Base-by-base conservation (phyloP, 1,139 yeast species). In the Diutina pseudorugosa region DNA sequence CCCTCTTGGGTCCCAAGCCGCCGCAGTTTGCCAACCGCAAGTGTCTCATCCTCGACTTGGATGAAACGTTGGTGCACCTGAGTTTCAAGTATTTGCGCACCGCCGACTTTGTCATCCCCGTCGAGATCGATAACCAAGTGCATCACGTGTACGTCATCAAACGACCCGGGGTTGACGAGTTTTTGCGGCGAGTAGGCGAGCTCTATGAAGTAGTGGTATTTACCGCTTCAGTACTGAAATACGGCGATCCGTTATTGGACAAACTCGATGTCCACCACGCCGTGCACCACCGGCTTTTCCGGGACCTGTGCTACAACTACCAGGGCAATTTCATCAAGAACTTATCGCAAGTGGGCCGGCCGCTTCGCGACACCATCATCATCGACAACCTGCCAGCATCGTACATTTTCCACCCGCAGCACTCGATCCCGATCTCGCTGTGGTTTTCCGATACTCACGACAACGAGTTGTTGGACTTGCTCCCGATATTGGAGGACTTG, bases 361-460 rank as follows among this genome's bases (percentile, higher is more conserved):
- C 97, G 1, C 73, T 94, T 57, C 71, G 77, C 56, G 96, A 91
- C 59, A 75, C 86, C 50, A 90, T 93, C 55, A 94, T 93, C 59
- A 83, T 93, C 59, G 99, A 93, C 71, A 93, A 93, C 68, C 90
- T 97, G 1, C 98, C 99, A 2, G 96, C 98, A 6, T 88, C 96
- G 14, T 93, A 94, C 67, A 83, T 91, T 54, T 88, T 93, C 75
- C 98, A 93, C 65, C 98, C 98, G 23, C 95, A 89, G 64, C 97
- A 93, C 71, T 95, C 98, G 14, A 85, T 94, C 47, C 99, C 99
- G n/a, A 88, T 93, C 40, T 88, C 96, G 57, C 83, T 94, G 66
- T 93, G 99, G 99, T 93, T 94, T 73, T 88, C 96, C 60, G 99
- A 93, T 70, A 83, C 94, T 45, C 98, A 93, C 66, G 99, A 93